Conservation (phyloP, 129 eudicot genomes). For the Erigeron canadensis region DNA sequence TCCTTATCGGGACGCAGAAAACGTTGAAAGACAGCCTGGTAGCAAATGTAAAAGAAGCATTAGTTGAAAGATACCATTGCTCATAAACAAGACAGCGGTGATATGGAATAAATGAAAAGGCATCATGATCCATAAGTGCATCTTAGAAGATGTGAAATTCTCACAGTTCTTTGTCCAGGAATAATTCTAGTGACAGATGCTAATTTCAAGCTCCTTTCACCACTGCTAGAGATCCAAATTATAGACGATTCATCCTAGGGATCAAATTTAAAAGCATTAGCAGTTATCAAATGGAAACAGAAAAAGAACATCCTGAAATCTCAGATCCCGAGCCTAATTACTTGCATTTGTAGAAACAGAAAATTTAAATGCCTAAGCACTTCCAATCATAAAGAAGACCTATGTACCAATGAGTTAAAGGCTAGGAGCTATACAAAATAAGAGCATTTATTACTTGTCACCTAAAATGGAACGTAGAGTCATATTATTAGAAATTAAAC, state of each 20-base stretch:
- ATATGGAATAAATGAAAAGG: slow-evolving; percentile 14
- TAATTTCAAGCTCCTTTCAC: slow-evolving; percentile 79
- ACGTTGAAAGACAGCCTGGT: slow-evolving; percentile 80
- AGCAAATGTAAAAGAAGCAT: background rate
- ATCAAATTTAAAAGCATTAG: slow-evolving; percentile 21
- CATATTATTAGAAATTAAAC: background rate
- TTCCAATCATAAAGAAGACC: background rate
- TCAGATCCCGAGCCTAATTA: too few relatives aligned
- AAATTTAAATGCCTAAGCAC: background rate
- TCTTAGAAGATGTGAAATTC: slow-evolving; percentile 29
- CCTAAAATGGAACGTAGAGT: background rate
- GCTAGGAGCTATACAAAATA: background rate
- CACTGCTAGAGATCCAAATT: slow-evolving; percentile 79
- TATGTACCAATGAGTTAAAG: background rate
- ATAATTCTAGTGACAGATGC: slow-evolving; percentile 79
- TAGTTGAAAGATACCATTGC: background rate
- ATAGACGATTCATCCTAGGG: slow-evolving; percentile 67
- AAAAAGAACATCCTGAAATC: background rate
- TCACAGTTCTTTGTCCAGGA: slow-evolving; percentile 98
- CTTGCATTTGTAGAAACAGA: background rate
- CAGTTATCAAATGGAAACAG: slow-evolving; percentile 4
- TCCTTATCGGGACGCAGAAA: slow-evolving; percentile 84
- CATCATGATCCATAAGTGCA: slow-evolving; percentile 8
- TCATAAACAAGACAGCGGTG: background rate
- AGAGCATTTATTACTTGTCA: background rate